phyloP scores from a whole-genome alignment of 73 alveolate species.

The Paramecium sonneborni region DNA sequence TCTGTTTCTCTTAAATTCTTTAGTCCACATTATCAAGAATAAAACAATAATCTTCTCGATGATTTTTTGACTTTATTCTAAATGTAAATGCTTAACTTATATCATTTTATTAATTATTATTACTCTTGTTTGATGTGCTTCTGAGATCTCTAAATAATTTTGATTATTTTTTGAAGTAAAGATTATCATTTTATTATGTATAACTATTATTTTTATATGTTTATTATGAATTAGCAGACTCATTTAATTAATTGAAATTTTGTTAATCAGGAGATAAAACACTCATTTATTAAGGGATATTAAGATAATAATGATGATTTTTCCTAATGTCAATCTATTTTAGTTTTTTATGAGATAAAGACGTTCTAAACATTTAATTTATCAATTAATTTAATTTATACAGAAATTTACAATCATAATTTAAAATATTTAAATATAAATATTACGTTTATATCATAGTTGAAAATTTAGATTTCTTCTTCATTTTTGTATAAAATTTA shows the following conservation, averaged over 20 bases:
- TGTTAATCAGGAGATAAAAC: neutral
- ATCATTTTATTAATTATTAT: neutral
- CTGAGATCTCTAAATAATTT: neutral
- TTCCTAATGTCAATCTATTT: neutral
- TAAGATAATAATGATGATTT: neutral
- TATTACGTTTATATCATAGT: neutral
- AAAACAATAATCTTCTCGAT: neutral
- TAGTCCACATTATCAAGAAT: neutral
- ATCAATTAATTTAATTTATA: neutral
- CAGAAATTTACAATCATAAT: neutral
- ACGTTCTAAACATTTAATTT: neutral
- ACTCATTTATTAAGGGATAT: neutral
- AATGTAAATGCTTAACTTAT: neutral
- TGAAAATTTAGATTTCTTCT: neutral
- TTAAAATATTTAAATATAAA: neutral
- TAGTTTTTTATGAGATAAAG: neutral
- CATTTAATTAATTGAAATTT: neutral
- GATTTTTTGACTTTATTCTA: neutral
- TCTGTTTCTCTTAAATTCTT: neutral
- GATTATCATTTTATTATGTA: neutral
- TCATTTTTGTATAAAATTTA: conserved; percentile 4
- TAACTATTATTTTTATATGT: neutral
- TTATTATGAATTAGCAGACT: neutral
- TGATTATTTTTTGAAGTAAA: neutral
- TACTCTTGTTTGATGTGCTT: neutral